Conservation (phyloP, 192 early-diverging fungal species). For the Haplosporangium gracile region DNA sequence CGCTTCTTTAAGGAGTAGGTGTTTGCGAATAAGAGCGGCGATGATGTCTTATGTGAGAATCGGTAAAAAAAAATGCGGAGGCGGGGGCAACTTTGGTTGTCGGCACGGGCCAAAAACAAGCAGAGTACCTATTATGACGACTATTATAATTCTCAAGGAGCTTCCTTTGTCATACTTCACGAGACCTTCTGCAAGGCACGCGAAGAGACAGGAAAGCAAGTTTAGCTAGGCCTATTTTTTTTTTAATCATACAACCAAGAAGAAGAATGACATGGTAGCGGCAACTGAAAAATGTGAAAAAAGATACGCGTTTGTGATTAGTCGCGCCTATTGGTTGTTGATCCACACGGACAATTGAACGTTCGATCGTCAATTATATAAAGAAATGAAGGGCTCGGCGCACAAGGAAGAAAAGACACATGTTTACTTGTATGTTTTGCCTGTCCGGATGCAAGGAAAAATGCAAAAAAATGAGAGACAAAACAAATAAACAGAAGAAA, state of each 20-base stretch:
- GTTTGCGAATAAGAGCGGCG: no score
- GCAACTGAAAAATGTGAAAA: no score
- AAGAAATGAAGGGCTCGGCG: background rate
- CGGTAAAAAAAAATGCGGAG: no score
- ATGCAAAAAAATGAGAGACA: background rate
- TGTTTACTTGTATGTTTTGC: background rate
- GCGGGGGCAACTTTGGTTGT: no score
- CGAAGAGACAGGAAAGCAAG: no score
- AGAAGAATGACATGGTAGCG: background rate
- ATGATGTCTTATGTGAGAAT: no score
- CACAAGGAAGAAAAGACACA: background rate
- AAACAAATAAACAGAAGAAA: background rate
- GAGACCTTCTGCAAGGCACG: no score
- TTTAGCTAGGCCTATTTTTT: background rate
- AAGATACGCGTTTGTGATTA: background rate
- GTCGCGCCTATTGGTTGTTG: background rate
- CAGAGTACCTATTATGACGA: no score
- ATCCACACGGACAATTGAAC: background rate
- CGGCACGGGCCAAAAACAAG: no score
- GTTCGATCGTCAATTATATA: background rate
- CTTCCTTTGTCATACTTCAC: no score
- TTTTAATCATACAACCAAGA: background rate
- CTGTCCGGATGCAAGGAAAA: background rate
- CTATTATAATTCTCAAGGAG: no score
- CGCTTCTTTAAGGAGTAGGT: no score